Percentiles rank a stretch among this genome's conserved stretches.
Evolutionary conservation across 495 filamentous ascomycete species (phyloP).

Genomic region (Penicillium daleae): DNA sequence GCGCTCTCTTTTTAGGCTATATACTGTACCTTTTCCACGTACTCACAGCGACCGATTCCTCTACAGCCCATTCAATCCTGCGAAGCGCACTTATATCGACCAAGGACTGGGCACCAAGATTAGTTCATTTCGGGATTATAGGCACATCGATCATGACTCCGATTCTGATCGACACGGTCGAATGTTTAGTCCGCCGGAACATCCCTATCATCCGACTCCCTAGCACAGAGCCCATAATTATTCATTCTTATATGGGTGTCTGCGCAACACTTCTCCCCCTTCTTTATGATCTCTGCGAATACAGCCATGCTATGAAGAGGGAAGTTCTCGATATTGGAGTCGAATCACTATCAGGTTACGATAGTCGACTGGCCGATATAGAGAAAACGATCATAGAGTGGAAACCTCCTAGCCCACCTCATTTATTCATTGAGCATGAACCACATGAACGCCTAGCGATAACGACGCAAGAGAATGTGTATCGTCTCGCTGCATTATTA

Average conservation of each 20-base stretch:
- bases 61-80: constrained; percentile 31
- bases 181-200: constrained; percentile 35
- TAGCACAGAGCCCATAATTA: constrained; percentile 23
- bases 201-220: constrained; percentile 34
- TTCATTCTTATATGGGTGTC: constrained; percentile 38
- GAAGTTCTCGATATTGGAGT: not conserved
- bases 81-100: constrained; percentile 31
- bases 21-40: constrained; percentile 35
- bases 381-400: constrained; percentile 27
- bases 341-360: constrained; percentile 3
- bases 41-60: constrained; percentile 28
- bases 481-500: constrained; percentile 35
- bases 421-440: constrained; percentile 21
- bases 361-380: constrained; percentile 27
- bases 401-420: constrained; percentile 22
- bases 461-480: constrained; percentile 35
- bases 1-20: constrained; percentile 32
- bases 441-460: constrained; percentile 30
- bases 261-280: constrained; percentile 34
- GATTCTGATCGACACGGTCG: constrained; percentile 36
- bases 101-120: constrained; percentile 29
- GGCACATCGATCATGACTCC: constrained; percentile 36
- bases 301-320: constrained; percentile 27
- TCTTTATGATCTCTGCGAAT: constrained; percentile 38
- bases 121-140: constrained; percentile 27